Percentiles rank a stretch among this genome's conserved stretches.
phyloP scores from a whole-genome alignment of 176 grass and related monocot genomes.

The Raddia distichophylla region DNA sequence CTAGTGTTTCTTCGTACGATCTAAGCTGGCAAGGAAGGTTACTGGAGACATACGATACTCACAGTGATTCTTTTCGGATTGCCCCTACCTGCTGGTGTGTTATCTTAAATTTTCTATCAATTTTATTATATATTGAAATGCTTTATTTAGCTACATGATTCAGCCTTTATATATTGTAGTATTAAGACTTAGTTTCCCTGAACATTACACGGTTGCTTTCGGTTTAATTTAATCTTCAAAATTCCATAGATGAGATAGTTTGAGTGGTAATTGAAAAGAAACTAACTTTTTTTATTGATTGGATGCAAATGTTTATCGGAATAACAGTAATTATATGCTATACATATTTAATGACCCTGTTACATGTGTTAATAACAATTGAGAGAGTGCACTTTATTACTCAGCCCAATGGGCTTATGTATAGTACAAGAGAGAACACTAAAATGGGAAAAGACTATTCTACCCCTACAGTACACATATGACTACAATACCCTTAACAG shows the following conservation, averaged over 20 bases:
- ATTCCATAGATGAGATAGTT: neutral
- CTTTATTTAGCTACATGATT: conserved; percentile 22
- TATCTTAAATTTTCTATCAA: conserved; percentile 32
- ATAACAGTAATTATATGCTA: neutral
- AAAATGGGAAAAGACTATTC: too few relatives aligned
- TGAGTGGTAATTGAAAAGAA: neutral
- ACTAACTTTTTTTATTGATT: neutral
- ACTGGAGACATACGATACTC: conserved; percentile 82
- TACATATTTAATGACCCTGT: conserved; percentile 7
- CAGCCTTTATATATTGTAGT: conserved; percentile 3
- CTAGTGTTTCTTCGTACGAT: conserved; percentile 72
- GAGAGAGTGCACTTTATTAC: too few relatives aligned
- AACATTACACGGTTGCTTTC: conserved; percentile 6
- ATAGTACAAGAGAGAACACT: too few relatives aligned
- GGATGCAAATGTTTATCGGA: neutral
- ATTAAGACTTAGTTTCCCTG: neutral
- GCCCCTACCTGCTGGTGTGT: conserved; percentile 66
- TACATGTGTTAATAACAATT: neutral
- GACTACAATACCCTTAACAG: too few relatives aligned
- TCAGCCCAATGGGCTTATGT: too few relatives aligned
- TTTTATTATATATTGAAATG: conserved; percentile 19
- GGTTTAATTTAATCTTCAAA: conserved; percentile 10
- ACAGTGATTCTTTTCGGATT: conserved; percentile 59
- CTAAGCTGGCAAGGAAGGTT: conserved; percentile 66
- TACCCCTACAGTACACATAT: too few relatives aligned